Conservation (phyloP, 331 rosid genomes). For the Pyracantha coccinea region DNA sequence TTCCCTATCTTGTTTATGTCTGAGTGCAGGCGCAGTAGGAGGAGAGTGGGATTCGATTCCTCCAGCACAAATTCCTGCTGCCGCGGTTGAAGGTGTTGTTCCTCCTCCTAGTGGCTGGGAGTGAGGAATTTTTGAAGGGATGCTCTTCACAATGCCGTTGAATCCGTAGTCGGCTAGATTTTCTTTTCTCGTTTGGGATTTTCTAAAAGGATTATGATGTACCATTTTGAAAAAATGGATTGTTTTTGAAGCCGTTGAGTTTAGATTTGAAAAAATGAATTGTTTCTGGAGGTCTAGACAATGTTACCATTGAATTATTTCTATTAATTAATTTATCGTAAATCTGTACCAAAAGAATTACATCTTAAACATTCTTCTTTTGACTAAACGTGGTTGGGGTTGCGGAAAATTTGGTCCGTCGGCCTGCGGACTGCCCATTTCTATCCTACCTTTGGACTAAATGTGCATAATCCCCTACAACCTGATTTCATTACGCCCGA, state of each 20-base stretch:
- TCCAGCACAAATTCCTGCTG: conserved; percentile 21
- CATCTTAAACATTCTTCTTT: neutral
- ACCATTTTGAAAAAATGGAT: neutral
- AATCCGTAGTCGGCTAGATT: neutral
- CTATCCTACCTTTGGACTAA: too few relatives aligned
- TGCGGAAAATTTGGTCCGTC: too few relatives aligned
- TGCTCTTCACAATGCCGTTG: neutral
- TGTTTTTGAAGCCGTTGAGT: neutral
- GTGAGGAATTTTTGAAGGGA: neutral
- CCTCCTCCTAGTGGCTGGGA: conserved; percentile 31
- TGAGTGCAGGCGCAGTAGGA: neutral
- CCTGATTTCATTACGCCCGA: too few relatives aligned
- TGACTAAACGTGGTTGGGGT: too few relatives aligned
- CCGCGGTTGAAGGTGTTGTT: conserved; percentile 12
- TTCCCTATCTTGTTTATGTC: neutral
- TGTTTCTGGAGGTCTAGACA: neutral
- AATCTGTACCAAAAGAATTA: neutral
- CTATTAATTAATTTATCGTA: neutral
- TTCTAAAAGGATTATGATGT: neutral
- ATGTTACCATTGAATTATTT: neutral
- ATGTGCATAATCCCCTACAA: too few relatives aligned
- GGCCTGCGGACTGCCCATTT: too few relatives aligned
- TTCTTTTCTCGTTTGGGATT: neutral
- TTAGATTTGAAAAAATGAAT: neutral
- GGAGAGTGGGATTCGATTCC: conserved; percentile 61